phyloP scores from a whole-genome alignment of 352 stramenopile species.

The Phytopythium montanum region DNA sequence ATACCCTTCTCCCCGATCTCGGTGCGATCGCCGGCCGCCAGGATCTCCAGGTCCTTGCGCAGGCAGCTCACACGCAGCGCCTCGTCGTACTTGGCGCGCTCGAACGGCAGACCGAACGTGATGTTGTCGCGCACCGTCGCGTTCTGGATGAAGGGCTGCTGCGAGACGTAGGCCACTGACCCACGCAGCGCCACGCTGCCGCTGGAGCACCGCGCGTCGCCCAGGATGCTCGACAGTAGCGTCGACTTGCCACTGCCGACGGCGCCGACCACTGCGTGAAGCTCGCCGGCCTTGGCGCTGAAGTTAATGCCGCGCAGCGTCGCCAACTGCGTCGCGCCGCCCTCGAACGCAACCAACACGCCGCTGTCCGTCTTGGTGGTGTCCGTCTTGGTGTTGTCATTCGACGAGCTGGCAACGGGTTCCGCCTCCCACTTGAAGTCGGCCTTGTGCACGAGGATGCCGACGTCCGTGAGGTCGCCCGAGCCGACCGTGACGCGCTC shows the following conservation, averaged over 20 bases:
- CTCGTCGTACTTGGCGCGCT: conserved; percentile 55
- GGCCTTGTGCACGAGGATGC: conserved; percentile 42
- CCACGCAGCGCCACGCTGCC: conserved; percentile 72
- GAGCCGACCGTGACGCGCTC: conserved; percentile 65
- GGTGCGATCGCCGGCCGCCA: conserved; percentile 92
- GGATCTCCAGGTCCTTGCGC: conserved; percentile 83
- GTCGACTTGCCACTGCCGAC: conserved; percentile 72
- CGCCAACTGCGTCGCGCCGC: conserved; percentile 14
- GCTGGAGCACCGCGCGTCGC: conserved; percentile 45
- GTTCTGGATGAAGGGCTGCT: conserved; percentile 98
- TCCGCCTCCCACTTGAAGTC: conserved; percentile 69
- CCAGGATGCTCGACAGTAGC: conserved; percentile 57
- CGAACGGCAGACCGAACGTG: conserved; percentile 89
- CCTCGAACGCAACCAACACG: conserved; percentile 10
- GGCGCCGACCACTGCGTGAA: conserved; percentile 58
- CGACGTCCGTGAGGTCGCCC: conserved; percentile 74
- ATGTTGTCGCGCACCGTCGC: conserved; percentile 97
- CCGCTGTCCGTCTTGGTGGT: conserved; percentile 34
- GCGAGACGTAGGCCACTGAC: conserved; percentile 92
- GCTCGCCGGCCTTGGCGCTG: conserved; percentile 54
- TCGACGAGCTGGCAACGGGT: conserved; percentile 15
- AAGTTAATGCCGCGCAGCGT: conserved; percentile 65
- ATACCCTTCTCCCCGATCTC: conserved; percentile 99
- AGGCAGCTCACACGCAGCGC: conserved; percentile 68
- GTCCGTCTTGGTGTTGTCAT: conserved; percentile 26